phyloP scores from a whole-genome alignment of 2,329 filamentous ascomycete genomes.

The Sporothrix mexicana region DNA sequence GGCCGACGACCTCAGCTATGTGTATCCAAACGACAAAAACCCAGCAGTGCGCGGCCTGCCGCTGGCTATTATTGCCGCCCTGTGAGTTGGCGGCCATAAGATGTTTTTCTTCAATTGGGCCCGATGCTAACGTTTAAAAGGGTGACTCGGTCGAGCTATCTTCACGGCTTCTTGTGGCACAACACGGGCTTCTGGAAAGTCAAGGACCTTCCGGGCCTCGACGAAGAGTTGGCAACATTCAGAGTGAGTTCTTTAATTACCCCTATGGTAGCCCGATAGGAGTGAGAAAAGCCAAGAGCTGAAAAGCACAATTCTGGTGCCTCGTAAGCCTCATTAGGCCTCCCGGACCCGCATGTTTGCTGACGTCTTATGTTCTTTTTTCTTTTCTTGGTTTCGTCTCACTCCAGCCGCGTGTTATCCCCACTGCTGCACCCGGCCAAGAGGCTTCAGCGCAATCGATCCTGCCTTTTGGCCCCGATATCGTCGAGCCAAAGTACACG shows the following conservation, averaged over 20 bases:
- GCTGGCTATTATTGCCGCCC: conserved; percentile 59
- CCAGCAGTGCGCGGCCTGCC: conserved; percentile 71
- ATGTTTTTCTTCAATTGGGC: too few relatives aligned
- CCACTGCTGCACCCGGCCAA: conserved; percentile 38
- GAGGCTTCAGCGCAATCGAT: conserved; percentile 41
- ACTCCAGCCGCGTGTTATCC: conserved; percentile 37
- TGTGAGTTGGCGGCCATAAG: conserved; percentile 39
- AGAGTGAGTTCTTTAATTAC: conserved; percentile 49
- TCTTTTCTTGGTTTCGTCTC: not conserved
- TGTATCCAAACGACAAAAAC: conserved; percentile 60
- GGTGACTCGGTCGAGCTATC: conserved; percentile 61
- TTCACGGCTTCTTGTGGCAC: conserved; percentile 71
- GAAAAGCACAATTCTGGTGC: not conserved
- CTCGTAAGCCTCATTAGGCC: not conserved
- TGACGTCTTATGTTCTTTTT: not conserved
- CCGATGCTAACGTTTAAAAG: conserved; percentile 46
- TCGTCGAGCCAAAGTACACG: conserved; percentile 48
- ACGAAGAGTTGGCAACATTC: conserved; percentile 53
- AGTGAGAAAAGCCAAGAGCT: not conserved
- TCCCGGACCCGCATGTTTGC: not conserved
- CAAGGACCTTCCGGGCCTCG: conserved; percentile 55
- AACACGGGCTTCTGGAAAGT: conserved; percentile 65
- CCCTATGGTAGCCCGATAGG: not conserved
- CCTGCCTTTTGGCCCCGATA: conserved; percentile 51
- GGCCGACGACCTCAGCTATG: conserved; percentile 45